Conservation (phyloP, 805 yeast species). For the Candida xyloterini region DNA sequence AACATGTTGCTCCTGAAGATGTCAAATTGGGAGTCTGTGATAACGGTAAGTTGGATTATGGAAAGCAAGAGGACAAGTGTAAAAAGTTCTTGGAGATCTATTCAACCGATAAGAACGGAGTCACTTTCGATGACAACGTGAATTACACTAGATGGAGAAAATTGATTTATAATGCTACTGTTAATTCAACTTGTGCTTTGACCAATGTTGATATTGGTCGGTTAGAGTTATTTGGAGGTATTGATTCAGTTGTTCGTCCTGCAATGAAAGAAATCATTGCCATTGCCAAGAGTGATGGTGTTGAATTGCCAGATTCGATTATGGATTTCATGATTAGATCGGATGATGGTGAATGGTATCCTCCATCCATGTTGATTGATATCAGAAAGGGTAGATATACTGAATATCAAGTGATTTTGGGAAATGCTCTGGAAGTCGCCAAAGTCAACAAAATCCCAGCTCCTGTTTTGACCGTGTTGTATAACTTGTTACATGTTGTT, state of each 20-base stretch:
- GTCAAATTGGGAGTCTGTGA: slow-evolving; percentile 37
- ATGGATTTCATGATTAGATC: slow-evolving; percentile 51
- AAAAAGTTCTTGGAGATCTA: slow-evolving; percentile 34
- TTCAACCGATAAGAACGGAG: slow-evolving; percentile 30
- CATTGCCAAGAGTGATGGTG: slow-evolving; percentile 68
- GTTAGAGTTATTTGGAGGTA: slow-evolving; percentile 43
- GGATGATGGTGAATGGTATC: slow-evolving; percentile 43
- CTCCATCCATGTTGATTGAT: slow-evolving; percentile 51
- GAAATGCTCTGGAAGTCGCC: slow-evolving; percentile 37
- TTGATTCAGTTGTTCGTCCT: slow-evolving; percentile 43
- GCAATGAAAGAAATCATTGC: slow-evolving; percentile 66
- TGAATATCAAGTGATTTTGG: slow-evolving; percentile 43
- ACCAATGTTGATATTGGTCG: slow-evolving; percentile 44
- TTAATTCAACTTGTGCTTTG: slow-evolving; percentile 44
- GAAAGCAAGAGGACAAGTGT: slow-evolving; percentile 30
- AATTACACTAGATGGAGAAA: slow-evolving; percentile 45
- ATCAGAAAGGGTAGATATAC: slow-evolving; percentile 39
- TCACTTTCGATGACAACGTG: slow-evolving; percentile 35
- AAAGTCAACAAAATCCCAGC: slow-evolving; percentile 29
- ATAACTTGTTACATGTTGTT: slow-evolving; percentile 29
- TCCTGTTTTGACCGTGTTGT: slow-evolving; percentile 30
- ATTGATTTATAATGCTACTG: slow-evolving; percentile 45
- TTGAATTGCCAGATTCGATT: slow-evolving; percentile 45
- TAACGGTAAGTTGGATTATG: slow-evolving; percentile 29
- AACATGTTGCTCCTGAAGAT: slow-evolving; percentile 35